phyloP scores from a whole-genome alignment of 805 yeast species.

The Clavispora vitiphila region DNA sequence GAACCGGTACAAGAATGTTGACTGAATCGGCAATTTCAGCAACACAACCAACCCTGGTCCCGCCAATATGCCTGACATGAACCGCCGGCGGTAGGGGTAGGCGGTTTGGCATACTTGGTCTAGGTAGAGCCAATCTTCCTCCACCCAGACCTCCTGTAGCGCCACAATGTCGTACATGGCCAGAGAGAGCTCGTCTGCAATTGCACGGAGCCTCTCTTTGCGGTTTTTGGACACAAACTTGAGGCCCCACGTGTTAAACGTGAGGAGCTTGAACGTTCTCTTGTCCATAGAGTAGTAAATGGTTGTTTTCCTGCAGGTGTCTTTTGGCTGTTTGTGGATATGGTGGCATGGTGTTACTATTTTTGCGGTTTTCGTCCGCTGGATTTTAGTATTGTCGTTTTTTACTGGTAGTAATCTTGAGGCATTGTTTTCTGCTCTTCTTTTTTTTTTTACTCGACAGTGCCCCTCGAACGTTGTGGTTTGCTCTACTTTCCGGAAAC shows the following conservation, averaged over 20 bases:
- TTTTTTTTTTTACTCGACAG: no score
- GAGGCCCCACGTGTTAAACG: conserved; percentile 87
- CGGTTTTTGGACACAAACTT: conserved; percentile 76
- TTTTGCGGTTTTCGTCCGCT: no score
- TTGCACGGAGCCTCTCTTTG: conserved; percentile 58
- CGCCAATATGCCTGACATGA: conserved; percentile 76
- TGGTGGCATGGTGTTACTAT: no score
- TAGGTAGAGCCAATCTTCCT: conserved; percentile 74
- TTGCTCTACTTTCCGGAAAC: no score
- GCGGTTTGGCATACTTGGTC: conserved; percentile 35
- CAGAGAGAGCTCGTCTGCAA: conserved; percentile 59
- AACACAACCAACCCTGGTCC: conserved; percentile 92
- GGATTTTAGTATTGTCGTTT: no score
- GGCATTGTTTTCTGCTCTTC: no score
- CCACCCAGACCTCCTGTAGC: conserved; percentile 92
- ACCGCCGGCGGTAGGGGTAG: conserved; percentile 65
- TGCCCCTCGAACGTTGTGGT: no score
- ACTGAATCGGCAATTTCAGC: conserved; percentile 77
- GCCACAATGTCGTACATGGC: conserved; percentile 76
- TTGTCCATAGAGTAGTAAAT: neutral
- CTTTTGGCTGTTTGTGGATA: neutral
- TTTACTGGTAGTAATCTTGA: no score
- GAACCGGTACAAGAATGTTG: conserved; percentile 74
- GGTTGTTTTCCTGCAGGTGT: neutral
- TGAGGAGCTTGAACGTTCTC: conserved; percentile 40